These are phyloP conservation scores for Fomitopsis palustris DNA, from an alignment of 1,284 basidiomycete species.

Conservation along the genomic window DNA sequence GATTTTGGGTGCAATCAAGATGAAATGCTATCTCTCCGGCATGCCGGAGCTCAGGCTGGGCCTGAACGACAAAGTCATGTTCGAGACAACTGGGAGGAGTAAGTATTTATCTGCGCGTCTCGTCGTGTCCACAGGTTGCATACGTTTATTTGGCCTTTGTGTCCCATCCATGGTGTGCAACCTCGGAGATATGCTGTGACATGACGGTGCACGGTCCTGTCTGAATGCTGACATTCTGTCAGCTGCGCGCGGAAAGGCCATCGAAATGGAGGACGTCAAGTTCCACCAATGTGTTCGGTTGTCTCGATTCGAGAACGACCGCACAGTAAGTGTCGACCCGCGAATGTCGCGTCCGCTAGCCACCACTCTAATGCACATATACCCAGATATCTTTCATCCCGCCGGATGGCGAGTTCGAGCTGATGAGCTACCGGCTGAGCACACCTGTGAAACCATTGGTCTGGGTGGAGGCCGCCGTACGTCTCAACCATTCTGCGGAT, in stretches of 20 bases:
- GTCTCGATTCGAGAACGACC: slow-evolving; percentile 98
- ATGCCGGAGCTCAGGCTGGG: slow-evolving; percentile 98
- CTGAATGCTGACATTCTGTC: slow-evolving; percentile 1
- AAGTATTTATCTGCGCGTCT: slow-evolving; percentile 29
- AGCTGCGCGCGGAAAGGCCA: slow-evolving; percentile 95
- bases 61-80: slow-evolving; percentile 99
- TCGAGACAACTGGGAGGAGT: slow-evolving; percentile 95
- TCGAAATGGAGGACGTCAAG: slow-evolving; percentile 99
- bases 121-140: too few relatives aligned
- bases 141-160: not conserved
- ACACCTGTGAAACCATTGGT: slow-evolving; percentile 97
- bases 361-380: not conserved
- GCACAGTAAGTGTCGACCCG: slow-evolving; percentile 48
- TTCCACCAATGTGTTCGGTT: slow-evolving; percentile 99
- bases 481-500: slow-evolving; percentile 1
- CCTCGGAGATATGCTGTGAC: too few relatives aligned
- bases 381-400: slow-evolving; percentile 92
- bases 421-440: slow-evolving; percentile 95
- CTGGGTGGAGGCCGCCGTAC: slow-evolving; percentile 95
- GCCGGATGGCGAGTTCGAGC: slow-evolving; percentile 97
- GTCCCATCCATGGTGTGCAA: too few relatives aligned
- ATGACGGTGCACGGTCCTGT: too few relatives aligned
- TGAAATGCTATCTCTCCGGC: slow-evolving; percentile 99
- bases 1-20: slow-evolving; percentile 96
- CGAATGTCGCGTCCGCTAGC: not conserved